phyloP scores from a whole-genome alignment of 2,329 filamentous ascomycete genomes.

The Botryosphaeria dothidea region DNA sequence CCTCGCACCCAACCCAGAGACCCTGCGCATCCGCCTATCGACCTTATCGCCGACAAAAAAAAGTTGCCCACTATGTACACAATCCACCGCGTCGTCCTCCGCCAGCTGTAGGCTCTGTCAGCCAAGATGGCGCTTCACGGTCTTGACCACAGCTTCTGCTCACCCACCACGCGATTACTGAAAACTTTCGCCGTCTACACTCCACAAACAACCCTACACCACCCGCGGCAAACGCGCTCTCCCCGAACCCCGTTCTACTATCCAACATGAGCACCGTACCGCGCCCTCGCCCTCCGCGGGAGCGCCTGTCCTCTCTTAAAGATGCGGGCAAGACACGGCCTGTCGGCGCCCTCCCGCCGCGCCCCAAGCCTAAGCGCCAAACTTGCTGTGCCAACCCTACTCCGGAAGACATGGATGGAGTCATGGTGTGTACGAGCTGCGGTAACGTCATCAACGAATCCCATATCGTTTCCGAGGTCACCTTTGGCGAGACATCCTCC shows the following conservation, averaged over 20 bases:
- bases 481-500: slow-evolving; percentile 82
- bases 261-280: slow-evolving; percentile 17
- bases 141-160: background rate
- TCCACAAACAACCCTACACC: background rate
- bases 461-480: slow-evolving; percentile 89
- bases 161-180: background rate
- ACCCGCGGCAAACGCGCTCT: background rate
- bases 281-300: slow-evolving; percentile 20
- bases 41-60: slow-evolving; percentile 13
- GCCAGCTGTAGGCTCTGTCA: slow-evolving; percentile 11
- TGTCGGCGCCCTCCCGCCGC: slow-evolving; percentile 11
- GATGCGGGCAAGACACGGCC: slow-evolving; percentile 23
- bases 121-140: background rate
- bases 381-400: slow-evolving; percentile 33
- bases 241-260: background rate
- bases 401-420: slow-evolving; percentile 32
- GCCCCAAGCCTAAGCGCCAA: slow-evolving; percentile 23
- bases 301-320: slow-evolving; percentile 31
- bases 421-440: slow-evolving; percentile 73
- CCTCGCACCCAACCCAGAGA: background rate
- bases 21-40: slow-evolving; percentile 6
- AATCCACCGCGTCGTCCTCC: background rate
- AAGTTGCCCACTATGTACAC: slow-evolving; percentile 5
- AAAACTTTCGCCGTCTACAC: slow-evolving; percentile 1
- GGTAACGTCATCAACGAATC: slow-evolving; percentile 81